Conservation (phyloP, 495 filamentous ascomycete species). For the Penicillium bovifimosum region DNA sequence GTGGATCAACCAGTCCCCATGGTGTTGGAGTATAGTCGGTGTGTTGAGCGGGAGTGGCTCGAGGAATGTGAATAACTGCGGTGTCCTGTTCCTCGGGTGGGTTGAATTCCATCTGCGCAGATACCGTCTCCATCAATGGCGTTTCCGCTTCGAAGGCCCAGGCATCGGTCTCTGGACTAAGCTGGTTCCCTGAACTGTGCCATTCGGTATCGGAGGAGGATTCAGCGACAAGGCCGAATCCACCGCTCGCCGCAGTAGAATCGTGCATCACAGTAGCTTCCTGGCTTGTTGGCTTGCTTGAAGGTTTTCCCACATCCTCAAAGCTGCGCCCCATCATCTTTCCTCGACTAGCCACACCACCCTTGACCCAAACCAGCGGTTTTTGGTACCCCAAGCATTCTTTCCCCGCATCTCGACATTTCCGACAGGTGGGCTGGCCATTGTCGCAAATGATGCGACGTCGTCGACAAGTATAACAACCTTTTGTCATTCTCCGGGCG, state of each 20-base stretch:
- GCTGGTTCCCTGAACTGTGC: conserved; percentile 13
- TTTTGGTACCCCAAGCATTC: conserved; percentile 59
- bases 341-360: conserved; percentile 45
- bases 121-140: not conserved
- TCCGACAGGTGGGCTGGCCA: conserved; percentile 55
- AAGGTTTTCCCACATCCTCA: conserved; percentile 28
- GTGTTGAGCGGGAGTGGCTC: not conserved
- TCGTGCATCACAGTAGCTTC: not conserved
- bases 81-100: conserved; percentile 5
- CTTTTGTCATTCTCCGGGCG: conserved; percentile 39
- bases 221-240: conserved; percentile 13
- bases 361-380: conserved; percentile 47
- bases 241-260: not conserved
- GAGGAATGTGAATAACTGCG: conserved; percentile 10
- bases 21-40: conserved; percentile 22
- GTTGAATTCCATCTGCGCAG: not conserved
- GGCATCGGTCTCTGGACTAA: conserved; percentile 16
- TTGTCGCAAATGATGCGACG: conserved; percentile 55
- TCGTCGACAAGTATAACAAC: conserved; percentile 47
- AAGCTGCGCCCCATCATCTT: conserved; percentile 50
- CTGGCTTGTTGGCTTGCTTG: conserved; percentile 1
- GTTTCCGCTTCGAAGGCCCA: conserved; percentile 12
- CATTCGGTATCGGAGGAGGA: conserved; percentile 18
- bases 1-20: conserved; percentile 39
- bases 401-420: conserved; percentile 58